These are phyloP conservation scores for Pyrenophora tritici-repentis DNA, from an alignment of 2,329 filamentous ascomycete species.

Conservation along the genomic window DNA sequence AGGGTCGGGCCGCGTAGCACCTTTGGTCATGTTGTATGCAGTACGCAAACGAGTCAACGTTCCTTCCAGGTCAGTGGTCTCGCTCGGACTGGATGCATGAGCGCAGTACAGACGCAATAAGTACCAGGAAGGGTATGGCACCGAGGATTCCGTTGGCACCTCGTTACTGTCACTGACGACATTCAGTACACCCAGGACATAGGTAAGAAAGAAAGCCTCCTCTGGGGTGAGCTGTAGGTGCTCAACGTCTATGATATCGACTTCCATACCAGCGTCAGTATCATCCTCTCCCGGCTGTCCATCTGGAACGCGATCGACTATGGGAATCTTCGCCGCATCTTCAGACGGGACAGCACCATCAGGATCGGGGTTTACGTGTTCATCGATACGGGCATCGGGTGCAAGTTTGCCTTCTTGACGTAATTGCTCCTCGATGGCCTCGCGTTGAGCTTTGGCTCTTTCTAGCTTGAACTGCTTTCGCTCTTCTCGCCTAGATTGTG, in stretches of 20 bases:
- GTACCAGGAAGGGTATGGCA: slow-evolving; percentile 41
- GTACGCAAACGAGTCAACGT: slow-evolving; percentile 14
- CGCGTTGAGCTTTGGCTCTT: slow-evolving; percentile 82
- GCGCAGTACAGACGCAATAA: slow-evolving; percentile 64
- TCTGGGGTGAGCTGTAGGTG: slow-evolving; percentile 91
- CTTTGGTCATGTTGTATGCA: slow-evolving; percentile 20
- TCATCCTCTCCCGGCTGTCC: slow-evolving; percentile 11
- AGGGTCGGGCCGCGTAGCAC: slow-evolving; percentile 9
- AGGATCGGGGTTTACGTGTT: slow-evolving; percentile 36
- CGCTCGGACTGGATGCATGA: slow-evolving; percentile 66
- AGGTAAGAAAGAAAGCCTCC: slow-evolving; percentile 89
- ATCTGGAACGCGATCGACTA: slow-evolving; percentile 17
- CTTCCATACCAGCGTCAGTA: slow-evolving; percentile 5
- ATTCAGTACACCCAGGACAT: slow-evolving; percentile 74
- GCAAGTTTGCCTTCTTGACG: slow-evolving; percentile 56
- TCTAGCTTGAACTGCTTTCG: slow-evolving; percentile 87
- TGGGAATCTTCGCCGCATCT: slow-evolving; percentile 18
- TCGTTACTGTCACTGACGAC: slow-evolving; percentile 59
- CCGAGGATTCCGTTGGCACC: slow-evolving; percentile 48
- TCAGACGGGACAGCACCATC: slow-evolving; percentile 22
- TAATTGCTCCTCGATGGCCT: slow-evolving; percentile 76
- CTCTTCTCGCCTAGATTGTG: slow-evolving; percentile 75
- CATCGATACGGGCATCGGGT: slow-evolving; percentile 32
- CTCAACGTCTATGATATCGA: slow-evolving; percentile 60
- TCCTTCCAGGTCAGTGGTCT: slow-evolving; percentile 14